phyloP scores from a whole-genome alignment of 1,284 basidiomycete species.

The Wolfiporia cocos region DNA sequence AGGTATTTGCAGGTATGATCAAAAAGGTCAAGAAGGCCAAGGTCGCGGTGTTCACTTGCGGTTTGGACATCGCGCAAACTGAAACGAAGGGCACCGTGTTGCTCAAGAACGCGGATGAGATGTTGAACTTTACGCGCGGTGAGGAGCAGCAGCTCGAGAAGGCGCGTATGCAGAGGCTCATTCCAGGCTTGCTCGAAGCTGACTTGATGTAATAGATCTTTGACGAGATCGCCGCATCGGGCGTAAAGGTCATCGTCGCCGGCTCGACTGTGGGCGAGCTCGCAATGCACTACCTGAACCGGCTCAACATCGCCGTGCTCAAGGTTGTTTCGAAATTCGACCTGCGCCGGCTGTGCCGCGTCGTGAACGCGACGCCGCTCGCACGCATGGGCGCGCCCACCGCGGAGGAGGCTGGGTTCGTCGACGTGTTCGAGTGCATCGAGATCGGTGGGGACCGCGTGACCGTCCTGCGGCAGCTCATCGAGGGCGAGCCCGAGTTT shows the following conservation, averaged over 20 bases:
- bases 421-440: conserved; percentile 92
- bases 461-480: conserved; percentile 90
- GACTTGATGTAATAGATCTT: conserved; percentile 81
- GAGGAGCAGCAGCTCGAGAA: conserved; percentile 97
- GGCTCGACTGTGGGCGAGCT: conserved; percentile 94
- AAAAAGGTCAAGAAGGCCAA: conserved; percentile 83
- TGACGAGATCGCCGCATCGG: conserved; percentile 95
- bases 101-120: conserved; percentile 93
- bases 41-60: conserved; percentile 92
- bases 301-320: conserved; percentile 90
- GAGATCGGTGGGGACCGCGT: conserved; percentile 99
- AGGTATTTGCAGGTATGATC: conserved; percentile 73
- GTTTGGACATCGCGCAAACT: conserved; percentile 91
- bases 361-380: conserved; percentile 94
- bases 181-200: no score
- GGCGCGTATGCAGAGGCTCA: conserved; percentile 45
- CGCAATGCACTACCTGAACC: conserved; percentile 95
- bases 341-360: conserved; percentile 87
- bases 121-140: conserved; percentile 93
- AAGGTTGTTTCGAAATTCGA: conserved; percentile 99
- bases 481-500: conserved; percentile 52
- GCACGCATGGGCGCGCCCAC: conserved; percentile 95
- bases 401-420: conserved; percentile 91
- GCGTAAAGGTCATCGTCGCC: conserved; percentile 91
- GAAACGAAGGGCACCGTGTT: conserved; percentile 99